Base-by-base conservation (phyloP, 2,329 filamentous ascomycete genomes). In the Aureobasidium zeae region DNA sequence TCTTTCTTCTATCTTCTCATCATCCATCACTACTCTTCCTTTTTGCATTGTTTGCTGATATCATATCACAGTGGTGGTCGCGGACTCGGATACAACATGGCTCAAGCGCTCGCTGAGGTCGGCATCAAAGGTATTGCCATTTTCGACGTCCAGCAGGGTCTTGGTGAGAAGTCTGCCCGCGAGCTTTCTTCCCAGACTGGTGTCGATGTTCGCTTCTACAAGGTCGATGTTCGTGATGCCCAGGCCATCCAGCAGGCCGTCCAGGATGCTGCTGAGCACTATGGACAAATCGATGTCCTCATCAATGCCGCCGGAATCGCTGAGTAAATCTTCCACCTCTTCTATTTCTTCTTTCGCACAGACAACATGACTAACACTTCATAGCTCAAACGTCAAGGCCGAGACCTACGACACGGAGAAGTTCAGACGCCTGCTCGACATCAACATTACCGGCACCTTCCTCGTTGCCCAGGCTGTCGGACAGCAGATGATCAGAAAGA, bases 391-490 rank as follows among this genome's bases (percentile, higher is more conserved):
- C 72, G 83, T 87, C 68, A 82, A 83, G 63, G 83, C 82, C 37
- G 83, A 87, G 71, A 77, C 71, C 15, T 87, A 88, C 66, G 77
- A 84, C 58, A 72, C 75, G 20, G 75, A 79, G 61, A 84, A 82
- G 73, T 88, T 86, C 73, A 79, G 81, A 36, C 77, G 78, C 45
- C 74, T 87, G 24, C 79, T 88, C 55, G 83, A 88, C 61, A 86
- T 88, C 70, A 89, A 88, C 72, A 67, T 87, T 26, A 86, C 76
- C 7, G 84, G 84, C 42, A 81, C 81, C 4, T 88, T 88, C 73
- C 69, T 87, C 51, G 79, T 85, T 70, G 73, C 81, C 13, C 81
- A 86, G 65, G 60, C 61, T 16, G 60, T 59, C n/a, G 65, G 55
- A 9, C 55, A 57, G 31, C 54, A 60, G 41, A 86, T 86, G 81